phyloP scores from a whole-genome alignment of 768 basidiomycete species.

The Lactarius indigo region DNA sequence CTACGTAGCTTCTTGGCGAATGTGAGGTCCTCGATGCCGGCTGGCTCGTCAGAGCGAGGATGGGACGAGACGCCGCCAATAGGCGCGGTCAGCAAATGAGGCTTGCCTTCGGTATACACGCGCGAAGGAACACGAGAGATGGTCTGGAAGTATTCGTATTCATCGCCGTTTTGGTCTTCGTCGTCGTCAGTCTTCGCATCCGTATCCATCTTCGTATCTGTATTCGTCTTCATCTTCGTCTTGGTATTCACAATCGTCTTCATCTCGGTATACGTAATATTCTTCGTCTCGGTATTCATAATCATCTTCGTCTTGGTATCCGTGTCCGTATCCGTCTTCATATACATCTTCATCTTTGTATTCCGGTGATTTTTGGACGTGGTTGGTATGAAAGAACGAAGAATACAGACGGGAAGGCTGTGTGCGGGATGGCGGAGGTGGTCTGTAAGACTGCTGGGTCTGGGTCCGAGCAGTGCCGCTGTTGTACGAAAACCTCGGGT shows the following conservation, averaged over 20 bases:
- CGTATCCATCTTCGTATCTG: no score
- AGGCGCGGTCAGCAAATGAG: not conserved
- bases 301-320: no score
- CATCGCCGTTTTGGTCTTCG: no score
- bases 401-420: not conserved
- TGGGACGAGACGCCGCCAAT: not conserved
- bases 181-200: no score
- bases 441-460: not conserved
- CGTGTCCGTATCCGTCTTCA: no score
- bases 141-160: not conserved
- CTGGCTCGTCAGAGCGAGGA: not conserved
- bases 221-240: no score
- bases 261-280: no score
- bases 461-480: not conserved
- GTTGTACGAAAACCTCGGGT: not conserved
- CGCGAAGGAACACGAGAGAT: not conserved
- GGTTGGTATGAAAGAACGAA: no score
- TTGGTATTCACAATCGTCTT: no score
- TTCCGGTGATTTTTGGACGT: not conserved
- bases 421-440: not conserved
- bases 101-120: not conserved
- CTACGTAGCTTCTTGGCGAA: conserved; percentile 1
- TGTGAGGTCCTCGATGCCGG: not conserved
- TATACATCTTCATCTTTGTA: no score
- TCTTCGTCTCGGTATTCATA: no score